Evolutionary conservation across 805 yeast species (phyloP), one percentile per base, ranked within the genome.

Genomic region (Lipomyces sp.): DNA sequence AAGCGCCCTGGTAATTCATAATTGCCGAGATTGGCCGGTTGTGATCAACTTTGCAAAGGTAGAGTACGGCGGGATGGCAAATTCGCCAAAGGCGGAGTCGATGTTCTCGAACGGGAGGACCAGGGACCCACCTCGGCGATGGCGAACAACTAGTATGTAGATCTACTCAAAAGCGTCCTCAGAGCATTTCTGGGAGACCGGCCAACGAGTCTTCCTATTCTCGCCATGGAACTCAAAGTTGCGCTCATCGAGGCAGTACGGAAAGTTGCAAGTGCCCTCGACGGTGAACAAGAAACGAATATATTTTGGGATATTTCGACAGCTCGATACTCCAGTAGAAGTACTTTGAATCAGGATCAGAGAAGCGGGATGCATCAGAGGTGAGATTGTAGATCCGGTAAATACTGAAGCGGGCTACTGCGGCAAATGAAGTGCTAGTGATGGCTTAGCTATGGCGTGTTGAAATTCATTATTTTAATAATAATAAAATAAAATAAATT

Each of bases 401-500:
- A 45, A 75, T 75, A 51, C 63, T 71, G 4, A 71, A 73, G 51
- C 79, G 79, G 2, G 65, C 62, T 50, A 80, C 71, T 16, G 86
- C 76, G 2, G 83, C 82, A 45, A 81, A 83, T 1, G 88, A 80
- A 11, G 91, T 91, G 68, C 82, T 82, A 58, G 93, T 83, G 43
- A 90, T 96, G 57, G 84, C 87, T 67, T 91, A 95, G 56, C 93
- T 74, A 78, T 93, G 98, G 37, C 86, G 93, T 68, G n/a, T n/a
- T n/a, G n/a, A n/a, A n/a, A n/a, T n/a, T n/a, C n/a, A n/a, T n/a
- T n/a, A n/a, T n/a, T n/a, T n/a, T n/a, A n/a, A n/a, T n/a, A n/a
- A n/a, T n/a, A n/a, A n/a, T n/a, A n/a, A n/a, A n/a, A n/a, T n/a
- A n/a, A n/a, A n/a, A n/a, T n/a, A n/a, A n/a, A n/a, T n/a, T n/a